Percentiles rank a stretch among this genome's conserved stretches.
phyloP scores from a whole-genome alignment of 208 protist genomes.

The Trichomonas vaginalis region DNA sequence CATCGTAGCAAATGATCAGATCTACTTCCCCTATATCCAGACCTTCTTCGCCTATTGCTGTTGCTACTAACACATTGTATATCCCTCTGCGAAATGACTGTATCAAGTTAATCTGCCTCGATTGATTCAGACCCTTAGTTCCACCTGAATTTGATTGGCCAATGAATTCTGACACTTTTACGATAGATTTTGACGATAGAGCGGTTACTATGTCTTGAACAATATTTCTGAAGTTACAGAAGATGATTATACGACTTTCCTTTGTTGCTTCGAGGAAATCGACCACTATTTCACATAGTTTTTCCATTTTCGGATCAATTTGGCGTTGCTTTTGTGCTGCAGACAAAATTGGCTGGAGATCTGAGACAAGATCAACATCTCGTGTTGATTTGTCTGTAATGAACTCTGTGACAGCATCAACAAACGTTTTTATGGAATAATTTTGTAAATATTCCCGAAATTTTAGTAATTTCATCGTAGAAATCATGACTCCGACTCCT shows the following conservation, averaged over 20 bases:
- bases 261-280: background rate
- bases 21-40: conserved; percentile 46
- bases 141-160: background rate
- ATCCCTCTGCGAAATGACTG: conserved; percentile 24
- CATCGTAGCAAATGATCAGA: conserved; percentile 40
- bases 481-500: background rate
- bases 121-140: background rate
- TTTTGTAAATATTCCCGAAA: background rate
- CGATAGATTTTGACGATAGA: background rate
- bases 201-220: background rate
- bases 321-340: background rate
- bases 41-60: conserved; percentile 42
- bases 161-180: background rate
- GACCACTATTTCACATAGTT: conserved; percentile 2
- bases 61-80: conserved; percentile 36
- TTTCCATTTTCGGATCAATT: background rate
- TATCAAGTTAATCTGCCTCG: background rate
- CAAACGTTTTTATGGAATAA: background rate
- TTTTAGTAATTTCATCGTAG: background rate
- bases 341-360: background rate
- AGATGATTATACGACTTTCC: background rate
- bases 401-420: background rate
- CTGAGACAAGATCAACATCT: background rate
- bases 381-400: background rate
- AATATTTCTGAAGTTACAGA: background rate